These are phyloP conservation scores for Coniella vitis DNA, from an alignment of 2,329 filamentous ascomycete genomes.

Conservation along the genomic window DNA sequence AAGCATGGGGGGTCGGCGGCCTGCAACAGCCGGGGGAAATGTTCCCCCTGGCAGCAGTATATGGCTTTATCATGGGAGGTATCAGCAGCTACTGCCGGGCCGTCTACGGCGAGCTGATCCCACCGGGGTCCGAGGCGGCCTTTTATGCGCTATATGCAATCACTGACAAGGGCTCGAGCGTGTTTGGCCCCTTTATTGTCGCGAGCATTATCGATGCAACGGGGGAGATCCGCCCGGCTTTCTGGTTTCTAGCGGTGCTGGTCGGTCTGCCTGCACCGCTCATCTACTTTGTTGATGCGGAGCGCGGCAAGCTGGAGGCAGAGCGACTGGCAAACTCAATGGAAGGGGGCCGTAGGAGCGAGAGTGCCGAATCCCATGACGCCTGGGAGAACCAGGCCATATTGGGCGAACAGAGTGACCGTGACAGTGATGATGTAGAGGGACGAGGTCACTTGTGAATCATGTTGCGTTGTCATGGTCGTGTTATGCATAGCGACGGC, in stretches of 20 bases:
- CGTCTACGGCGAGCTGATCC: constrained; percentile 88
- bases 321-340: constrained; percentile 55
- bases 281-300: constrained; percentile 79
- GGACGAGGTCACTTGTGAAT: neutral
- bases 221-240: constrained; percentile 76
- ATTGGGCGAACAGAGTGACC: constrained; percentile 17
- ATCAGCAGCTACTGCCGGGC: constrained; percentile 87
- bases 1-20: constrained; percentile 67
- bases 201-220: constrained; percentile 83
- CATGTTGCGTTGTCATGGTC: neutral
- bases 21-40: constrained; percentile 96
- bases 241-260: constrained; percentile 84
- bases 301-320: constrained; percentile 66
- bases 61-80: constrained; percentile 91
- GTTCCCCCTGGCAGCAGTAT: constrained; percentile 85
- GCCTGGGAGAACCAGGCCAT: constrained; percentile 9
- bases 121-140: constrained; percentile 86
- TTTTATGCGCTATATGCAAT: constrained; percentile 97
- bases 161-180: constrained; percentile 89
- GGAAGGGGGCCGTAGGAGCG: constrained; percentile 28
- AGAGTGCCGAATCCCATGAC: neutral
- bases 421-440: neutral
- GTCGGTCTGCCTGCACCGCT: constrained; percentile 79
- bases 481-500: constrained; percentile 1
- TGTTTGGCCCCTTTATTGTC: constrained; percentile 92